Base-by-base conservation (phyloP, 805 yeast species). In the Wickerhamiella dianesei region DNA sequence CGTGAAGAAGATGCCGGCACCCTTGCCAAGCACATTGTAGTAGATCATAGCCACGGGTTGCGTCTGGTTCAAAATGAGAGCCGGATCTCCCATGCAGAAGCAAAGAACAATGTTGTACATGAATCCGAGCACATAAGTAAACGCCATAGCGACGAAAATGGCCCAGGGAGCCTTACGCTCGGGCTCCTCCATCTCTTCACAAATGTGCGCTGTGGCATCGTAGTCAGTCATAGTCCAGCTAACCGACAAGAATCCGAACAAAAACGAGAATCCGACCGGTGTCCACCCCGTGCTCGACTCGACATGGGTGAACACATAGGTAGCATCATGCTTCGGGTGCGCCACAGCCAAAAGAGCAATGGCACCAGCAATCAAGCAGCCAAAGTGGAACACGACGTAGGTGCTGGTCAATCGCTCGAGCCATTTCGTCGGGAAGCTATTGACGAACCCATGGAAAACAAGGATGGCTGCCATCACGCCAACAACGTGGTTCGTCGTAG, bases 161-260 rank as follows among this genome's bases (percentile, higher is more conserved):
- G 82, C 83, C 49, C 71, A 59, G 17, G 83, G 82, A 6, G 79
- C 75, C 29, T 71, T 66, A 48, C 63, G 65, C 13, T 74, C 74
- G 17, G 83, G 80, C 49, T 72, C 67, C 47, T 68, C 65, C 48
- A 76, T 71, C 56, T 80, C 87, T 63, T 80, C 88, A n/a, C 82
- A 71, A 50, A 80, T 65, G 56, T 81, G 86, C 66, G 79, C 80
- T 0, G 86, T 82, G 19, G 82, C 76, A 58, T 80, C 86, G 57
- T 77, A 81, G 20, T 85, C 86, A 41, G 80, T 72, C 84, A 80
- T 79, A 36, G 80, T 75, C 66, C 66, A 63, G 48, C 60, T 58
- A n/a, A 61, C 62, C 16, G 66, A 56, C 37, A 63, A 47, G 54
- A 63, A 61, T 78, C 77, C 56, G 75, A 72, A 72, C 55, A 76